Evolutionary conservation across 2,329 filamentous ascomycete species (phyloP).

Genomic region (Aspergillus novofumigatus): DNA sequence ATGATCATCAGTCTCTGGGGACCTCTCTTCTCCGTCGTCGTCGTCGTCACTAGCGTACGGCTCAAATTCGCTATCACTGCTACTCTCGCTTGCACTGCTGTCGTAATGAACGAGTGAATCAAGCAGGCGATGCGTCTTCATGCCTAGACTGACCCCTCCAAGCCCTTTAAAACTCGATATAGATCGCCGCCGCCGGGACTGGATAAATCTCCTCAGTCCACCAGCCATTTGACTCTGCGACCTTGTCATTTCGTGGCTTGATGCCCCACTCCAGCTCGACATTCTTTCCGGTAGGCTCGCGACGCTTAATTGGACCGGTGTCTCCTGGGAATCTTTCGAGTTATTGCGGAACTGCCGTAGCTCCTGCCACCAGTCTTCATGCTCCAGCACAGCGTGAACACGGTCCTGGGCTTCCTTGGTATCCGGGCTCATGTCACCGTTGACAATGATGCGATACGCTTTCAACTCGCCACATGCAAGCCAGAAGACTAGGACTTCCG

Average conservation of each 20-base stretch:
- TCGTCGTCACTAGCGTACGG: constrained; percentile 38
- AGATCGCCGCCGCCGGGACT: constrained; percentile 51
- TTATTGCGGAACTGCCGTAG: constrained; percentile 50
- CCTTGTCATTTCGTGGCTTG: constrained; percentile 49
- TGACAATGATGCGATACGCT: constrained; percentile 74
- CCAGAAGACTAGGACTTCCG: constrained; percentile 75
- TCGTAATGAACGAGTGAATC: constrained; percentile 55
- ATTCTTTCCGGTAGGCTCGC: constrained; percentile 37
- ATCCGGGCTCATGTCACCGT: constrained; percentile 54
- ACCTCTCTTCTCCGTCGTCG: constrained; percentile 29
- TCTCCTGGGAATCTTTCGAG: constrained; percentile 12
- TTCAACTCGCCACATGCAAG: constrained; percentile 68
- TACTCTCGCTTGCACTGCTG: constrained; percentile 43
- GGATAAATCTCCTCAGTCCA: constrained; percentile 60
- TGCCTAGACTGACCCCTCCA: constrained; percentile 62
- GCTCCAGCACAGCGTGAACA: constrained; percentile 63
- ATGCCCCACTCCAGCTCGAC: constrained; percentile 50
- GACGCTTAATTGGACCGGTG: constrained; percentile 13
- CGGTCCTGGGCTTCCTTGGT: constrained; percentile 54
- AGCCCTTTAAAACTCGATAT: constrained; percentile 47
- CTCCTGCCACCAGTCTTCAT: constrained; percentile 80
- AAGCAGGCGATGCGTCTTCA: constrained; percentile 69
- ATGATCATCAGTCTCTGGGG: constrained; percentile 7
- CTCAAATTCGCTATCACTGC: constrained; percentile 40
- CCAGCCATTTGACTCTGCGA: constrained; percentile 47